Base-by-base conservation (phyloP, 2,329 filamentous ascomycete species). In the Claviceps sorghi region DNA sequence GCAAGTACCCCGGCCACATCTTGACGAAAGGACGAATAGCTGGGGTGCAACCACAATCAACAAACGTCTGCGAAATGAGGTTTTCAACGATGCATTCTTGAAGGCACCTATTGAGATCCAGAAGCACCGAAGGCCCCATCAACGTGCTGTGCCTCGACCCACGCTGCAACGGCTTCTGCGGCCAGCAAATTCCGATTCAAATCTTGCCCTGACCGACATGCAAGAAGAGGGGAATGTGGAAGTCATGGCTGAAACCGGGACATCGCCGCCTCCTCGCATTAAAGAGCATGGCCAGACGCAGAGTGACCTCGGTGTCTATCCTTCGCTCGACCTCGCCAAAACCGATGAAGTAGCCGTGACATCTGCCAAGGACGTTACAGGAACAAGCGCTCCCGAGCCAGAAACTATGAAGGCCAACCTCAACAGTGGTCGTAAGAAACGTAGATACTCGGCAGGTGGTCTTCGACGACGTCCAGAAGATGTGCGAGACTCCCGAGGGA, bases 31-130 rank as follows among this genome's bases (percentile, higher is more conserved):
- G 21, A 76, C 79, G 8, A 79, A 79, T 58, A 83, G 80, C 61
- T 96, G 91, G 90, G 90, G 91, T 8, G 88, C 89, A 17, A 96
- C 90, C 0, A 90, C 85, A 22, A 86, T 96, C 54, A 97, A 97
- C 64, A 85, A 86, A 60, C 82, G 84, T 54, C 69, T 97, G 41
- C 84, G 90, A 54, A 91, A 95, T 64, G 88, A 95, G 65, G 89
- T 96, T 1, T 84, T 96, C 62, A 87, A 89, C 41, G 90, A 96
- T 64, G 91, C 91, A 0, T 96, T 96, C 62, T 73, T 88, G 44
- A 88, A 89, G 54, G 85, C 89, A 51, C 82, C 86, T 0, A 86
- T 95, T 55, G 83, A 87, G n/a, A 72, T 83, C 60, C 87, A 90
- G 59, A 83, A 85, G 55, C 83, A 89, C 55, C 82, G 84, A 34